Evolutionary conservation across 495 filamentous ascomycete species (phyloP), one percentile per base, ranked within the genome.

Genomic region (Neohortaea acidophila): DNA sequence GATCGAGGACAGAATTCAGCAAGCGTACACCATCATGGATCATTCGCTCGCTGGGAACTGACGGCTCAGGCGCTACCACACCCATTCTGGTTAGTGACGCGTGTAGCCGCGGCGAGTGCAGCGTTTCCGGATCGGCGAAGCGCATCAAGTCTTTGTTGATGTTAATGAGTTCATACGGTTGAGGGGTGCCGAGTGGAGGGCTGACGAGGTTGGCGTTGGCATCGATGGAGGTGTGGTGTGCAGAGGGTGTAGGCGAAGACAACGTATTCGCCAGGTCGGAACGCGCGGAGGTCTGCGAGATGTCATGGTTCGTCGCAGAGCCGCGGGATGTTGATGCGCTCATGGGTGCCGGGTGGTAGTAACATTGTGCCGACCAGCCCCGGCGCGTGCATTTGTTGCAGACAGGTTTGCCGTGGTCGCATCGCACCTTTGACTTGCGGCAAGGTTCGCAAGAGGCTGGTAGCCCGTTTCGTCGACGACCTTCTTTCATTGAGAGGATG

Each of bases 331-430:
- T 13, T 11, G 33, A 3, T 35, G 14, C 13, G 11, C 14, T 17
- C 33, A 35, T 19, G 9, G 33, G 33, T 4, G 33, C 33, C 7
- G 33, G 33, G 13, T 35, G 33, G 33, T 35, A 35, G 13, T 20
- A 11, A 17, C 33, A 35, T 22, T 35, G 33, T 19, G 4, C 9
- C 11, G 33, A 35, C 20, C 11, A 11, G 33, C 13, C 9, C 11
- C 33, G 33, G 4, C 33, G 33, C 5, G 18, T 19, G 33, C 33
- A 35, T 35, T 19, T 19, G 5, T 19, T 19, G 13, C 33, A 35
- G 5, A 35, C 33, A 13, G 33, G 33, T 19, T 17, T 18, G 6
- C 17, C 17, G 15, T 35, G 33, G 13, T 35, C 33, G 15, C 33
- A 35, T 3, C 33, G 8, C 12, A 35, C 14, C 33, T 35, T 35